Evolutionary conservation across 768 basidiomycete genomes (phyloP), one percentile per base, ranked within the genome.

Genomic region (Panaeolus papilionaceus): DNA sequence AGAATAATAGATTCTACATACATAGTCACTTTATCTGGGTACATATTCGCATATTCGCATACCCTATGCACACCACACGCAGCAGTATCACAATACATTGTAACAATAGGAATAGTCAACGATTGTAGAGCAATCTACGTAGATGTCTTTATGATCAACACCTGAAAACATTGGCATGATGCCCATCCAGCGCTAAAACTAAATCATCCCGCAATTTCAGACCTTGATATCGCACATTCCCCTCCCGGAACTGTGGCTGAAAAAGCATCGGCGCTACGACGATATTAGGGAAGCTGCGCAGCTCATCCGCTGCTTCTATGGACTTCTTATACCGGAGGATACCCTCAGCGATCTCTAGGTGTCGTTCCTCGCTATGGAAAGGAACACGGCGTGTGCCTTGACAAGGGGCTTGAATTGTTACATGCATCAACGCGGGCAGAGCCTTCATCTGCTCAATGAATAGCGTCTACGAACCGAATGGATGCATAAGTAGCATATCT

Each of bases 371-470:
- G 16, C 54, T 28, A 6, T 58, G 54, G 14, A 58, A 37, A 4
- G 54, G 54, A 33, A 33, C 4, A 33, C 8, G 54, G 14, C 54
- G 54, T 16, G 33, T 33, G 12, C 54, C 54, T 16, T 28, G 54
- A 58, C 54, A 58, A 4, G 54, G 47, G 47, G 47, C 28, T 16
- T 58, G 54, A 14, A 58, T 37, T 11, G 33, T 58, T 4, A 58
- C 28, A 33, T 28, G 28, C 16, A 28, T 58, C 54, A 58, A 58
- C 16, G 28, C 54, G 11, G 54, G 54, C 16, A 58, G 6, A 16
- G 54, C 54, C 26, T n/a, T 58, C 12, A 58, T 16, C 33, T 58
- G 54, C 54, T 58, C 54, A 33, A 58, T 58, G 54, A 58, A 58
- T 28, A 33, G 16, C 2, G 54, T 58, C 54, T 58, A 18, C 12